phyloP scores from a whole-genome alignment of 2,329 filamentous ascomycete species.

The Claviceps sp. region DNA sequence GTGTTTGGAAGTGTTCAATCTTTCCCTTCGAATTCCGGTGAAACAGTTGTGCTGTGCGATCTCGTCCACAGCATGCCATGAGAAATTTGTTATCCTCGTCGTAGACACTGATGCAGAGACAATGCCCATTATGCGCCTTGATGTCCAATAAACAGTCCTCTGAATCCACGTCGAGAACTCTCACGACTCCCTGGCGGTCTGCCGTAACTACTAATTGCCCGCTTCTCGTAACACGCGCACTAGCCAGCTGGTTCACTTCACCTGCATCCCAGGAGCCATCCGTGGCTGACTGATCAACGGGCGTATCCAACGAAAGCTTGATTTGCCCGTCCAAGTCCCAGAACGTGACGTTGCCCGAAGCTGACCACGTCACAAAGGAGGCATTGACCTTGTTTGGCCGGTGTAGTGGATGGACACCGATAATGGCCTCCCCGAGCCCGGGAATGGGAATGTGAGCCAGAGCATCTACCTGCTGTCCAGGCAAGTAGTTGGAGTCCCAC shows the following conservation, averaged over 20 bases:
- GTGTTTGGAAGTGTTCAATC: slow-evolving; percentile 76
- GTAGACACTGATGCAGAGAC: slow-evolving; percentile 66
- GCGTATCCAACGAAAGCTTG: slow-evolving; percentile 49
- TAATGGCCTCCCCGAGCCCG: slow-evolving; percentile 49
- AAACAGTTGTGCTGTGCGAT: slow-evolving; percentile 92
- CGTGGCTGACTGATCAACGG: slow-evolving; percentile 46
- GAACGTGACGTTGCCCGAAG: slow-evolving; percentile 64
- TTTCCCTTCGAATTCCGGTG: slow-evolving; percentile 38
- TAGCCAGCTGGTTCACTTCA: slow-evolving; percentile 43
- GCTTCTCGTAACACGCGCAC: slow-evolving; percentile 44
- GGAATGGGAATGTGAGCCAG: slow-evolving; percentile 42
- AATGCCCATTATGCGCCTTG: slow-evolving; percentile 77
- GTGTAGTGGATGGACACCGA: slow-evolving; percentile 58
- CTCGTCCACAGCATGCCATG: slow-evolving; percentile 72
- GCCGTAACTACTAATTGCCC: slow-evolving; percentile 64
- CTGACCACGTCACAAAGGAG: slow-evolving; percentile 82
- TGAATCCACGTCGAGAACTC: slow-evolving; percentile 50
- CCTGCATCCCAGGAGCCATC: slow-evolving; percentile 37
- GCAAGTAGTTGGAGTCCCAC: slow-evolving; percentile 34
- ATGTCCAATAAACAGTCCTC: slow-evolving; percentile 53
- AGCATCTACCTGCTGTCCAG: slow-evolving; percentile 23
- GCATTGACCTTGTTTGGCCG: slow-evolving; percentile 48
- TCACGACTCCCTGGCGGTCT: slow-evolving; percentile 74
- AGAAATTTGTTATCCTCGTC: slow-evolving; percentile 48
- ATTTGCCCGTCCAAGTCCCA: slow-evolving; percentile 67